These are phyloP conservation scores for Diaporthe citriasiana DNA, from an alignment of 2,329 filamentous ascomycete genomes.

Conservation along the genomic window DNA sequence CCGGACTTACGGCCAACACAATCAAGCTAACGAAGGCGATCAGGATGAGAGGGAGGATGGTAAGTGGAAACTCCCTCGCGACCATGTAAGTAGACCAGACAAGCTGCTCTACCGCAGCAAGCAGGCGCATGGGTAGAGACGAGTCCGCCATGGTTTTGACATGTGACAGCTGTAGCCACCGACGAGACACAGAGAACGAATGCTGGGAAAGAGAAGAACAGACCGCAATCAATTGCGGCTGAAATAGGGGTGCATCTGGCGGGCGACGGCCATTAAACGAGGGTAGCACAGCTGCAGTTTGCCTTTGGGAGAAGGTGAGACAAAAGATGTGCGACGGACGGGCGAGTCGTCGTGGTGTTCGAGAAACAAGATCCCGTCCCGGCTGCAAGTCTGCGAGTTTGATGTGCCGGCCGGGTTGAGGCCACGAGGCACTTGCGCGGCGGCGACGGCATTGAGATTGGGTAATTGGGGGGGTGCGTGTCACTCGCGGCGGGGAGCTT, in stretches of 20 bases:
- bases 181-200: not conserved
- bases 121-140: conserved; percentile 37
- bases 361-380: not conserved
- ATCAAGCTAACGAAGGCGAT: conserved; percentile 52
- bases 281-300: not conserved
- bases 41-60: conserved; percentile 55
- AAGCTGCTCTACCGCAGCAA: conserved; percentile 53
- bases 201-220: not conserved
- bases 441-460: conserved; percentile 13
- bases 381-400: not conserved
- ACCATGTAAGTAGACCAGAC: conserved; percentile 54
- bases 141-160: conserved; percentile 35
- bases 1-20: conserved; percentile 55
- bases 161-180: conserved; percentile 35
- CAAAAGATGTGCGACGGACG: conserved; percentile 5
- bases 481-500: not conserved
- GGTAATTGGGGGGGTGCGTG: not conserved
- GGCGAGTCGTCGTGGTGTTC: no score
- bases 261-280: not conserved
- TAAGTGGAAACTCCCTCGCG: conserved; percentile 55
- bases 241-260: conserved; percentile 12
- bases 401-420: conserved; percentile 18
- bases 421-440: conserved; percentile 36
- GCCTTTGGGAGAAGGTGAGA: not conserved
- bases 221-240: conserved; percentile 32